Evolutionary conservation across 2,329 filamentous ascomycete species (phyloP).

Genomic region (Fusarium ambrosium): DNA sequence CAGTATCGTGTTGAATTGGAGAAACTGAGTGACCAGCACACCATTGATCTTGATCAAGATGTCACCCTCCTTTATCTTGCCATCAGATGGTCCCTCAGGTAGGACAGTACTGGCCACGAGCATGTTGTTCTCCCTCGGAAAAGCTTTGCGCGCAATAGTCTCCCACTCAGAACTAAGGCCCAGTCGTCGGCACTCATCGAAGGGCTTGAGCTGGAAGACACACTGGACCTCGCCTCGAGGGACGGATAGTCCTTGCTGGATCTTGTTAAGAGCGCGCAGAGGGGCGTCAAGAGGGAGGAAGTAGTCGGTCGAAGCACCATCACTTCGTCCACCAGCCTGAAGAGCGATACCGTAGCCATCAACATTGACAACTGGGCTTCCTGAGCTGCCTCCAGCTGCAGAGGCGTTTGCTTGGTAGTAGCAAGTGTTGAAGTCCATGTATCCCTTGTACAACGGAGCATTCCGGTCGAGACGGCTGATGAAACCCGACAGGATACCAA

Average conservation of each 20-base stretch:
- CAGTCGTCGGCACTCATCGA: slow-evolving; percentile 93
- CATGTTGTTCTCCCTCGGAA: slow-evolving; percentile 95
- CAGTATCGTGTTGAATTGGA: slow-evolving; percentile 89
- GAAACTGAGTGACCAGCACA: slow-evolving; percentile 91
- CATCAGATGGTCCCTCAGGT: slow-evolving; percentile 87
- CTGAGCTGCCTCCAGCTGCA: slow-evolving; percentile 95
- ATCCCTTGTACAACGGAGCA: slow-evolving; percentile 96
- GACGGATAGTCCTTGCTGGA: slow-evolving; percentile 81
- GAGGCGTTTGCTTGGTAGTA: slow-evolving; percentile 99
- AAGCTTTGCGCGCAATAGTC: slow-evolving; percentile 81
- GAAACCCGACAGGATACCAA: slow-evolving; percentile 77
- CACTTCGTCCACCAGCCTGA: slow-evolving; percentile 92
- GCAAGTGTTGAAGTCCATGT: slow-evolving; percentile 95
- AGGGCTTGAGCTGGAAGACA: slow-evolving; percentile 96
- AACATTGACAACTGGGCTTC: slow-evolving; percentile 96
- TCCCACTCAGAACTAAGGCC: slow-evolving; percentile 90
- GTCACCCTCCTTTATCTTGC: slow-evolving; percentile 87
- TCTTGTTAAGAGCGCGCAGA: slow-evolving; percentile 84
- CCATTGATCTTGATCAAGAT: slow-evolving; percentile 95
- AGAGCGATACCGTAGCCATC: slow-evolving; percentile 84
- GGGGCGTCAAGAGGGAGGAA: slow-evolving; percentile 95
- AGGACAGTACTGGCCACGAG: slow-evolving; percentile 95
- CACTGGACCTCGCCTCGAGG: slow-evolving; percentile 94
- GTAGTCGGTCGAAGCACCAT: slow-evolving; percentile 97
- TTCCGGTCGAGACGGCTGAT: slow-evolving; percentile 97